Percentiles rank a stretch among this genome's conserved stretches.
Conservation (phyloP, 2,329 filamentous ascomycete species). For the Arthrobotrys musiformis region DNA sequence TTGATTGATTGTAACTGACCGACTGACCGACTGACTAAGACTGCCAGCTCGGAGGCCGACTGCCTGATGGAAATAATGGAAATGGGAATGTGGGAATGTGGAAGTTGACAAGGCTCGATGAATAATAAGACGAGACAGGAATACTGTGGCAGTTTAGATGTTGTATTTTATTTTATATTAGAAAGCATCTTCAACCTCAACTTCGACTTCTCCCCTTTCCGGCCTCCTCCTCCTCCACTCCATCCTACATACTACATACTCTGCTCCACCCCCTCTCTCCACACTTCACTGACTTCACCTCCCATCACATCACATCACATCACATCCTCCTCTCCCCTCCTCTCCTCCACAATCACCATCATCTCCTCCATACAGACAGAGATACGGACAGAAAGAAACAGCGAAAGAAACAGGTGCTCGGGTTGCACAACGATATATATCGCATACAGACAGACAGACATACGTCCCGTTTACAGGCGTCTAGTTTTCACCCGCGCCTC, state of each 20-base stretch:
- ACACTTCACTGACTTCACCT: neutral
- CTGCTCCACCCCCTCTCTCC: too few species aligned
- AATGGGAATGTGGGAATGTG: constrained; percentile 9
- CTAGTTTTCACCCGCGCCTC: neutral
- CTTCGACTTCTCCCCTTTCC: neutral
- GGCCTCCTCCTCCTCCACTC: neutral
- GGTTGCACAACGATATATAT: too few species aligned
- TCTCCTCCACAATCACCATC: neutral
- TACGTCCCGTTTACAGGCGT: constrained; percentile 4
- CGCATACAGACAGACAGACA: too few species aligned
- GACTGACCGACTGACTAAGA: neutral
- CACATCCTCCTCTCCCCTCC: neutral
- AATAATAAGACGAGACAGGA: neutral
- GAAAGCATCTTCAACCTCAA: constrained; percentile 7
- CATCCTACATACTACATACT: too few species aligned
- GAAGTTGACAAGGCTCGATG: constrained; percentile 22
- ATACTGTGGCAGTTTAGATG: constrained; percentile 7
- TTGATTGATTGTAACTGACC: too few species aligned
- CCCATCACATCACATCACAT: too few species aligned
- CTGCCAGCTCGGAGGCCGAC: constrained; percentile 44
- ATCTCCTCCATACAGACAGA: neutral
- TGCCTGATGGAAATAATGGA: neutral
- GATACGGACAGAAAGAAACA: too few species aligned
- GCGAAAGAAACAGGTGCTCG: too few species aligned
- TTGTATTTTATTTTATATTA: neutral